A percentile compares a stretch with the other conserved stretches of the same genome.
Evolutionary conservation across 768 basidiomycete genomes (phyloP).

Genomic region (Panaeolus papilionaceus): DNA sequence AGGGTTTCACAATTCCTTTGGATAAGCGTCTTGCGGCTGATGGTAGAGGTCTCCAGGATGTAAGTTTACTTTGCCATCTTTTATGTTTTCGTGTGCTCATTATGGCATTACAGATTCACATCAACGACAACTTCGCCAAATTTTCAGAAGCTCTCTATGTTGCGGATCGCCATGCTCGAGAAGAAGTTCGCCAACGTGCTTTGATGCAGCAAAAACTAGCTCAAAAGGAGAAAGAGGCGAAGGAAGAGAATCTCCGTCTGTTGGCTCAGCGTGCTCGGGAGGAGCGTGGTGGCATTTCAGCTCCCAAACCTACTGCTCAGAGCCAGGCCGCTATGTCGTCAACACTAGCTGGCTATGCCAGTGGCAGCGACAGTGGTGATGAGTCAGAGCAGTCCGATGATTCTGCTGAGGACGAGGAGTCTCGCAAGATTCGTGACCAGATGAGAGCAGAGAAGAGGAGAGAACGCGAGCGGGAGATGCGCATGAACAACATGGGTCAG

Average conservation of each 20-base stretch:
- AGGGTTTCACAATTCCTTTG: slow-evolving; percentile 98
- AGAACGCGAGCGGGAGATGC: slow-evolving; percentile 94
- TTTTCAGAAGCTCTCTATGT: slow-evolving; percentile 96
- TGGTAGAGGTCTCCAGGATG: slow-evolving; percentile 97
- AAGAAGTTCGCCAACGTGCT: slow-evolving; percentile 95
- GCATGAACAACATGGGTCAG: slow-evolving; percentile 98
- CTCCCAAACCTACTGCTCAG: slow-evolving; percentile 69
- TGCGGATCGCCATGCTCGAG: slow-evolving; percentile 96
- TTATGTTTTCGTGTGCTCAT: neutral
- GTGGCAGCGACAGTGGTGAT: slow-evolving; percentile 65
- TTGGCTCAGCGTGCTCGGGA: slow-evolving; percentile 96
- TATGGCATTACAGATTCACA: slow-evolving; percentile 73
- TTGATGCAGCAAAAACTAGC: slow-evolving; percentile 99
- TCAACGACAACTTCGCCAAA: slow-evolving; percentile 99
- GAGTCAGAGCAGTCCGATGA: slow-evolving; percentile 61
- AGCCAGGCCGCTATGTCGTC: slow-evolving; percentile 76
- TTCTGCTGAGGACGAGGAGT: slow-evolving; percentile 81
- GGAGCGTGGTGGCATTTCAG: slow-evolving; percentile 80
- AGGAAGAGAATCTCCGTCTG: slow-evolving; percentile 94
- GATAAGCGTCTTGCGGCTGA: slow-evolving; percentile 98
- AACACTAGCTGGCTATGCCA: slow-evolving; percentile 85
- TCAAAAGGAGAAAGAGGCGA: slow-evolving; percentile 96
- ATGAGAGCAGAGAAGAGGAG: slow-evolving; percentile 92
- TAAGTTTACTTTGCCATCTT: slow-evolving; percentile 46
- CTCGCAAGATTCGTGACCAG: slow-evolving; percentile 83